These are phyloP conservation scores for Fusarium sp. DNA, from an alignment of 2,329 filamentous ascomycete species.

Conservation along the genomic window DNA sequence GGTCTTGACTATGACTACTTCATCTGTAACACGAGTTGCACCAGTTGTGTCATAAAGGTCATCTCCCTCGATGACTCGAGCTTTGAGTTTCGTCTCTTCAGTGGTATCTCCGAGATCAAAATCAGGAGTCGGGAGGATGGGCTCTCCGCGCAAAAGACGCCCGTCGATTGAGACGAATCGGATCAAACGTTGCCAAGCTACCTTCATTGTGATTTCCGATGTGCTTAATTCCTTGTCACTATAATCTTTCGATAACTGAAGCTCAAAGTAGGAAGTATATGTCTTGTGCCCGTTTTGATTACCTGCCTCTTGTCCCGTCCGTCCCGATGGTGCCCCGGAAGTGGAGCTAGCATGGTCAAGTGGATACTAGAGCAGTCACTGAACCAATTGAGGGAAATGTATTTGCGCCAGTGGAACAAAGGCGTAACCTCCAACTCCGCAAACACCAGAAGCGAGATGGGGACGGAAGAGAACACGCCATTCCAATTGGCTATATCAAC, in stretches of 20 bases:
- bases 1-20: constrained; percentile 63
- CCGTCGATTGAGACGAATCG: constrained; percentile 65
- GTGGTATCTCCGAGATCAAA: constrained; percentile 59
- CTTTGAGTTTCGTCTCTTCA: constrained; percentile 59
- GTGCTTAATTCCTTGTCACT: neutral
- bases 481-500: neutral
- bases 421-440: neutral
- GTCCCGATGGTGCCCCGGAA: neutral
- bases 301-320: neutral
- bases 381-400: neutral
- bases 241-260: rapidly evolving
- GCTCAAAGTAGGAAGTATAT: neutral
- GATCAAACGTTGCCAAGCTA: constrained; percentile 63
- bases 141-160: constrained; percentile 61
- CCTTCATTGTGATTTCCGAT: constrained; percentile 37
- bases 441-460: neutral
- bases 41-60: constrained; percentile 61
- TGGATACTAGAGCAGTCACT: neutral
- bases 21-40: constrained; percentile 61
- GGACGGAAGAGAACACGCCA: neutral
- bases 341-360: no score
- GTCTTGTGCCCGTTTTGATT: neutral
- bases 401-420: neutral
- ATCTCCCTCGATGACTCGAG: constrained; percentile 61
- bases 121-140: constrained; percentile 55